A percentile compares a stretch with the other conserved stretches of the same genome.
These are phyloP conservation scores for Vitis hybrid DNA, from an alignment of 177 flowering plant species.

Conservation along the genomic window DNA sequence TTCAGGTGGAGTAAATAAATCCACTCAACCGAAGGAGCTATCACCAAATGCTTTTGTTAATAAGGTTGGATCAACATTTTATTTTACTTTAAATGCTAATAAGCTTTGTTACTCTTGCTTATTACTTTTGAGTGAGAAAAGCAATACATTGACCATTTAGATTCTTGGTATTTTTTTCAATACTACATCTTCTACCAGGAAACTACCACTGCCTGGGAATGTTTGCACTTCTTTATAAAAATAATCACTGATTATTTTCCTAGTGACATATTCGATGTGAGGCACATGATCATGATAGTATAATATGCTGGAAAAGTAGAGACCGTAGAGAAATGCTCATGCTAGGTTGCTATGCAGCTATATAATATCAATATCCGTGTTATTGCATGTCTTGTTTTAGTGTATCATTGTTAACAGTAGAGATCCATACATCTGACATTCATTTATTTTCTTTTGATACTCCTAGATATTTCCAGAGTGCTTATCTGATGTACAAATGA, in stretches of 20 bases:
- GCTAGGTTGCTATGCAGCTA: background rate
- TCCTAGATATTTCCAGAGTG: background rate
- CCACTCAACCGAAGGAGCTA: slow-evolving; percentile 12
- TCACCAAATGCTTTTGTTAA: slow-evolving; percentile 33
- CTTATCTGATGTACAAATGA: background rate
- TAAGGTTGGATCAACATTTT: slow-evolving; percentile 32
- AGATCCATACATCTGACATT: background rate
- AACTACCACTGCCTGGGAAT: background rate
- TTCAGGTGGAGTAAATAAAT: slow-evolving; percentile 6
- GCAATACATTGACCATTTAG: background rate
- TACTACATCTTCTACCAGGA: background rate
- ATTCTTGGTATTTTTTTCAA: background rate
- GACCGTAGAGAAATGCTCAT: background rate
- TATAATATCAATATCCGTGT: background rate
- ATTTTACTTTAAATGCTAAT: background rate
- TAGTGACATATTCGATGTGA: too few relatives aligned
- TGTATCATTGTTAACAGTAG: background rate
- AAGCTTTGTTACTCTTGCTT: background rate
- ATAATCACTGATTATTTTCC: too few relatives aligned
- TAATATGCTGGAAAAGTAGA: too few relatives aligned
- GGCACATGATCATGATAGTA: too few relatives aligned
- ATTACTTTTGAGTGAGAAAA: background rate
- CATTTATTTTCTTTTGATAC: background rate
- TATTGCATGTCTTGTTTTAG: background rate
- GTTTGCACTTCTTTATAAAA: too few relatives aligned